phyloP scores from a whole-genome alignment of 2,329 filamentous ascomycete species.

The Penicillium decumbens region DNA sequence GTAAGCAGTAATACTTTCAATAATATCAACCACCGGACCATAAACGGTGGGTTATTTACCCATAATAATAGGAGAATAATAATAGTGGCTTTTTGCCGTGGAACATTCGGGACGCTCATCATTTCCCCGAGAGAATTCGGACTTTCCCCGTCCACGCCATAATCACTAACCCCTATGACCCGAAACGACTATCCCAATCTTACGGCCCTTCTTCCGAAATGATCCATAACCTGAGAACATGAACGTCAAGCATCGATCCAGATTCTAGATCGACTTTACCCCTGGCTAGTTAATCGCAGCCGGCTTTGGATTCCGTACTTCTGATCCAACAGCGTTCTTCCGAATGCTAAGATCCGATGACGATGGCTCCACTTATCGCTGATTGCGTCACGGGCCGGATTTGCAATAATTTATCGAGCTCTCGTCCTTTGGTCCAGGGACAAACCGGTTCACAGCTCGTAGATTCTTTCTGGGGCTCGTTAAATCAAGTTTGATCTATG shows the following conservation, averaged over 20 bases:
- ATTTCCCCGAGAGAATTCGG: neutral
- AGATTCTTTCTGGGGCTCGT: neutral
- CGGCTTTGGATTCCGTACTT: neutral
- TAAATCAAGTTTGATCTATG: neutral
- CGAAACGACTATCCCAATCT: conserved; percentile 12
- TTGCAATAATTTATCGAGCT: neutral
- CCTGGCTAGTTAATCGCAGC: neutral
- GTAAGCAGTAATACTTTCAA: neutral
- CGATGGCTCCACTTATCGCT: neutral
- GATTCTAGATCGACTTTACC: conserved; percentile 2
- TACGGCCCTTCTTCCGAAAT: neutral
- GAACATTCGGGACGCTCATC: conserved; percentile 2
- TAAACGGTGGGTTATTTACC: neutral
- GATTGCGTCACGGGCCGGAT: neutral
- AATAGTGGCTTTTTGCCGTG: neutral
- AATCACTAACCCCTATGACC: conserved; percentile 2
- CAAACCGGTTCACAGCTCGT: neutral
- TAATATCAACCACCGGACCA: neutral
- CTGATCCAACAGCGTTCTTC: neutral
- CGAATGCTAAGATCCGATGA: neutral
- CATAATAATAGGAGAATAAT: too few species aligned
- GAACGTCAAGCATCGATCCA: too few species aligned
- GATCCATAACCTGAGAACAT: too few species aligned
- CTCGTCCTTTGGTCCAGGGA: neutral
- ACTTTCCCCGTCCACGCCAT: conserved; percentile 4